Percentiles rank a stretch among this genome's conserved stretches.
Conservation (phyloP, 2,329 filamentous ascomycete species). For the Trichoderma koningiopsis region DNA sequence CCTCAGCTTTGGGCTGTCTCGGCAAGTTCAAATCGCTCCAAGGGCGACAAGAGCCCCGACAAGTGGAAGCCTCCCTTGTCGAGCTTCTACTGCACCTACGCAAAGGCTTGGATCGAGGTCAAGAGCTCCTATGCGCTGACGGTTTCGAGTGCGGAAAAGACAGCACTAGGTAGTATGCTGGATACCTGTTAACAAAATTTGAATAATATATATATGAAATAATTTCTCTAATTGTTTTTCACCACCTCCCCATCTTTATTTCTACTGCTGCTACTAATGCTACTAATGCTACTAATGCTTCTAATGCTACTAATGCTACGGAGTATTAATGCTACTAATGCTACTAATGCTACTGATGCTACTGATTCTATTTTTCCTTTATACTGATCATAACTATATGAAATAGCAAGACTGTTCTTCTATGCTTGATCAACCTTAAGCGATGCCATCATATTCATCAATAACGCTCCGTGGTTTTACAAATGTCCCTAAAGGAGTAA, state of each 20-base stretch:
- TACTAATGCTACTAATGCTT: too few species aligned
- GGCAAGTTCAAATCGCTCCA: conserved; percentile 71
- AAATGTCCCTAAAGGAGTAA: conserved; percentile 51
- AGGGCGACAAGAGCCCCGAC: conserved; percentile 75
- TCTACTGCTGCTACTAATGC: too few species aligned
- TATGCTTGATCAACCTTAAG: not conserved
- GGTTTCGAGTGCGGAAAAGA: conserved; percentile 72
- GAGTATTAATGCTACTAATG: too few species aligned
- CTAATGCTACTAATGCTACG: too few species aligned
- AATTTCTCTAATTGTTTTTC: not conserved
- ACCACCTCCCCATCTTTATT: not conserved
- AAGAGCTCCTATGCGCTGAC: conserved; percentile 72
- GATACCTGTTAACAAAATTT: conserved; percentile 34
- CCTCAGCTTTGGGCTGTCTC: conserved; percentile 82
- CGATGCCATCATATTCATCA: conserved; percentile 46
- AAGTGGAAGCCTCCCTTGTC: conserved; percentile 71
- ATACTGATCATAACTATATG: not conserved
- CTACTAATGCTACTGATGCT: too few species aligned
- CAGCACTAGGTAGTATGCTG: conserved; percentile 55
- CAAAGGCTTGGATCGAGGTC: conserved; percentile 74
- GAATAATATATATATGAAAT: not conserved
- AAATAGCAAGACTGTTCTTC: not conserved
- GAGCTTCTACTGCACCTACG: conserved; percentile 77
- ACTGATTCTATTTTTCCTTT: too few species aligned
- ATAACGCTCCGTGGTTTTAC: conserved; percentile 55